Evolutionary conservation across 139 green algal species (phyloP), one percentile per base, ranked within the genome.

Genomic region (Coelastrella sp.): DNA sequence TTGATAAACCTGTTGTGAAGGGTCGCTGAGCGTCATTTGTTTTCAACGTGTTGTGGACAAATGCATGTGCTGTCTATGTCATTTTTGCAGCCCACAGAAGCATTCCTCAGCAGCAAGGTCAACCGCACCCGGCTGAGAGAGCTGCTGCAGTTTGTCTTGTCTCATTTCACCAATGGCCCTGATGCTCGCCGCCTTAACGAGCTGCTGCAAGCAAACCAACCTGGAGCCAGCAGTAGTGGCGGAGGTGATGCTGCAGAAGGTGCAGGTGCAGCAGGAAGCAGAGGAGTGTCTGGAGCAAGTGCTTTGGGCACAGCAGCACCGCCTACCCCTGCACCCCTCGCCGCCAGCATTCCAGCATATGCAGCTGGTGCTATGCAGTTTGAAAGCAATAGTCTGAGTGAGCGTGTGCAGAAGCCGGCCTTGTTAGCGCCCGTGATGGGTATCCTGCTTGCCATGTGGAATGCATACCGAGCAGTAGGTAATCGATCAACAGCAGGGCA

Each of bases 121-220:
- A 79, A 85, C 64, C 21, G 63, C 23, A 50, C 34, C 25, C 89
- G 95, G 27, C 89, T 98, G 71, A 83, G 90, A 30, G 95, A 98
- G 91, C 81, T 96, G 34, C 21, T 97, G 34, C 79, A 85, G 37
- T 98, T 98, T 78, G 89, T 96, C 34, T 87, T 98, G 40, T 88
- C 86, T 2, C 95, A 98, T 84, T 88, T 94, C 48, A 90, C 91
- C 5, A 74, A 71, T 21, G 92, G 92, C 63, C 68, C 87, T 23
- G 90, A 91, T 66, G 87, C 85, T 15, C 59, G 64, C 17, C 77
- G 85, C 60, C 91, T 93, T 5, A 79, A 88, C 4, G 69, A 88
- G 40, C 78, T 90, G 40, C 79, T 90, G 51, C 72, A 86, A 69
- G 23, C 45, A 59, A 17, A 8, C 25, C 68, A 62, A 23, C 34